Percentiles rank a stretch among this genome's conserved stretches.
Evolutionary conservation across 306 rosid species (phyloP).

Genomic region (Coriaria nepalensis): DNA sequence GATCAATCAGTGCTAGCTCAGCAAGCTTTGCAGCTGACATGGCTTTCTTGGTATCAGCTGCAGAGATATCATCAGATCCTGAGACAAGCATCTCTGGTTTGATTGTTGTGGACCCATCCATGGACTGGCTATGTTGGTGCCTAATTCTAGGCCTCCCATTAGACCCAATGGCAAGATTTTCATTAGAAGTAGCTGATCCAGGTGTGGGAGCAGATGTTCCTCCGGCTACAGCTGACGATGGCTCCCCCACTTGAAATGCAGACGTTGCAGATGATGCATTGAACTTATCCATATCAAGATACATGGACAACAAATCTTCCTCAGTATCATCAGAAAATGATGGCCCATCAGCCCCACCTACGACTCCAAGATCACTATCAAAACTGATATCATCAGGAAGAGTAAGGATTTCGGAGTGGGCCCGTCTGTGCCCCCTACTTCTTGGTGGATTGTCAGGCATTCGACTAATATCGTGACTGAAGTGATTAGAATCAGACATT

Average conservation of each 20-base stretch:
- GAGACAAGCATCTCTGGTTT: constrained; percentile 70
- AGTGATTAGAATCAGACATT: constrained; percentile 39
- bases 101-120: constrained; percentile 86
- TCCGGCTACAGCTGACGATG: constrained; percentile 28
- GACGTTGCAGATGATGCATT: constrained; percentile 74
- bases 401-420: constrained; percentile 82
- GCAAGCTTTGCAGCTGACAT: constrained; percentile 84
- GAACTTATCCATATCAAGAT: constrained; percentile 92
- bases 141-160: constrained; percentile 73
- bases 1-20: constrained; percentile 82
- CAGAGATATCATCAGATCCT: constrained; percentile 55
- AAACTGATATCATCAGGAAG: constrained; percentile 92
- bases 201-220: constrained; percentile 10
- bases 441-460: constrained; percentile 87
- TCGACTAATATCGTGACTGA: constrained; percentile 85
- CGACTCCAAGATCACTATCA: constrained; percentile 87
- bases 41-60: constrained; percentile 67
- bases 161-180: constrained; percentile 23
- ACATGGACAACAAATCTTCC: constrained; percentile 81
- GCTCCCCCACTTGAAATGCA: constrained; percentile 49
- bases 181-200: constrained; percentile 33
- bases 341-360: constrained; percentile 82
- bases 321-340: constrained; percentile 86
- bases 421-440: constrained; percentile 83
- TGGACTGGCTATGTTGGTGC: constrained; percentile 95